Percentiles rank a stretch among this genome's conserved stretches.
phyloP scores from a whole-genome alignment of 2,329 filamentous ascomycete species.

The Pleochaeta shiraiana region DNA sequence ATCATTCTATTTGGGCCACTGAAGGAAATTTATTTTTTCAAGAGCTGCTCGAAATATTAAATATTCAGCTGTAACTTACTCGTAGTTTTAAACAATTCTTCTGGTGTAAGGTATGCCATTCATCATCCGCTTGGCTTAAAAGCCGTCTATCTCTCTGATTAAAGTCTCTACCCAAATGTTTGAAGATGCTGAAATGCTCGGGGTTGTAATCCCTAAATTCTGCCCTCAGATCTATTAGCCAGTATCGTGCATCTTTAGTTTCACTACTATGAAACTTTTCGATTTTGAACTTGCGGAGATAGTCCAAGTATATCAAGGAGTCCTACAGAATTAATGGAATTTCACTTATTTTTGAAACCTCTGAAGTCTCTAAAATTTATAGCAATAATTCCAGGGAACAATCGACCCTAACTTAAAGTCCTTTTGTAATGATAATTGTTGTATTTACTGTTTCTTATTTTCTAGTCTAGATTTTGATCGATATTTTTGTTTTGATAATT shows the following conservation, averaged over 20 bases:
- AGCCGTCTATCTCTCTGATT: not conserved
- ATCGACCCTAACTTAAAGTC: too few species aligned
- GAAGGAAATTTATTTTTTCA: not conserved
- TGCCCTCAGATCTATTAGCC: not conserved
- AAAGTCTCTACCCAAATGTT: not conserved
- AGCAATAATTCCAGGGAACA: too few species aligned
- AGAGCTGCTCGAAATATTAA: too few species aligned
- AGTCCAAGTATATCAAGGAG: not conserved
- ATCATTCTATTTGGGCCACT: not conserved
- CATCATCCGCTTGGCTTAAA: not conserved
- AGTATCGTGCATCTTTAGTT: not conserved
- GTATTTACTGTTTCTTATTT: too few species aligned
- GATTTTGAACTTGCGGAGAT: not conserved
- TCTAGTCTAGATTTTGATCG: too few species aligned
- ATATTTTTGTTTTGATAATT: too few species aligned
- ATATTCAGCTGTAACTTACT: not conserved
- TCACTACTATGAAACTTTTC: not conserved
- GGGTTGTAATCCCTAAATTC: not conserved
- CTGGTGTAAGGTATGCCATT: not conserved
- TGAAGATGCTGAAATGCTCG: not conserved
- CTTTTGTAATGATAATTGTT: too few species aligned
- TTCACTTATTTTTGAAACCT: not conserved
- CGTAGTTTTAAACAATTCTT: not conserved
- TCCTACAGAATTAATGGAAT: not conserved
- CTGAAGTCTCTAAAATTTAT: too few species aligned